Base-by-base conservation (phyloP, 345 rosid genomes). In the Brassica incana region DNA sequence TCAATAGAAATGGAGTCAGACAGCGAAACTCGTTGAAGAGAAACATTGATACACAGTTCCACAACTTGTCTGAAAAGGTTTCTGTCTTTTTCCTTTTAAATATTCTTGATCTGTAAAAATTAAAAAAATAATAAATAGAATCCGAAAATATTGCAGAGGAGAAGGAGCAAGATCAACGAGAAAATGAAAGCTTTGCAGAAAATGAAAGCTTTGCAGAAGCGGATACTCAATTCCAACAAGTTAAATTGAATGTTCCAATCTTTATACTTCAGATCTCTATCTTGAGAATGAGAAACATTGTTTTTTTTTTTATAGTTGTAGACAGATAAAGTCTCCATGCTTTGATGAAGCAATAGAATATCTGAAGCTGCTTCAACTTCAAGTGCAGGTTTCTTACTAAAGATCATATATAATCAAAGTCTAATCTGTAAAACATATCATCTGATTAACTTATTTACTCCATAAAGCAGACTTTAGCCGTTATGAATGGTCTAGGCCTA, bases 281-380 rank as follows among this genome's bases (percentile, higher is more conserved):
- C 25, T 40, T 8, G 45, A 40, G 45, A 40, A 5, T 67, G 66
- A 69, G 58, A 58, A 70, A 65, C 59, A 50, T 45, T 25, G 14
- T 70, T 43, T 48, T 38, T 64, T 56, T 60, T 35, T 11, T 3
- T 38, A 35, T 29, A 40, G 9, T 38, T 60, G 67, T n/a, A 91
- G 97, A 90, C 94, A 40, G 94, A 91, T 75, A 91, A 90, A 83
- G 97, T 94, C 30, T 91, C 97, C 3, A 90, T 91, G 97, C 89
- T 91, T 29, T 80, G 92, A 91, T 78, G 97, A 90, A 73, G 97
- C 92, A 6, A 91, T 91, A 33, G 94, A 90, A 27, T 91, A 91
- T 75, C 77, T 91, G 65, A 91, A 88, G 84, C 94, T 88, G 80
- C 97, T 91, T 80, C 97, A 90, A 77, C 89, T 90, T 72, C 97